These are phyloP conservation scores for Mucor irregularis DNA, from an alignment of 371 early-diverging fungal genomes.

Conservation along the genomic window DNA sequence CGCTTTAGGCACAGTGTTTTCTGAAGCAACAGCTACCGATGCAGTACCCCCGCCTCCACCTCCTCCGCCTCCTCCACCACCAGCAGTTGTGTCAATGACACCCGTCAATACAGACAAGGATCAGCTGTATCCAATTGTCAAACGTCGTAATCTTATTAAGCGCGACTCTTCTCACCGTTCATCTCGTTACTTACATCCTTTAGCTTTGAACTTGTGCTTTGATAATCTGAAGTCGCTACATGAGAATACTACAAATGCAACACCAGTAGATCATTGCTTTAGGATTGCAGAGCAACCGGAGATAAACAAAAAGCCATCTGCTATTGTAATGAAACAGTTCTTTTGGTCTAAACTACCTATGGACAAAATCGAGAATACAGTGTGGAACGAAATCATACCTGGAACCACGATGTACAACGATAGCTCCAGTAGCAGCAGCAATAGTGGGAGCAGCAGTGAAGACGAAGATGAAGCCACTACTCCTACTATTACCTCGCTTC, in stretches of 20 bases:
- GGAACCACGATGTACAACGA: constrained; percentile 8
- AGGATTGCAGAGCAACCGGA: neutral
- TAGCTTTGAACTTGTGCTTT: constrained; percentile 46
- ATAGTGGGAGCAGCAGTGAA: constrained; percentile 18
- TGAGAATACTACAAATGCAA: constrained; percentile 20
- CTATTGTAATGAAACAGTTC: constrained; percentile 44
- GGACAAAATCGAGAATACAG: constrained; percentile 55
- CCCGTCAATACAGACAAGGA: neutral
- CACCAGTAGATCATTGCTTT: neutral
- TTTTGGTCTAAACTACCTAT: constrained; percentile 64
- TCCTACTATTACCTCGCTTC: neutral
- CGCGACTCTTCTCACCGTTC: constrained; percentile 20
- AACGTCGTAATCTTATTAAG: constrained; percentile 6
- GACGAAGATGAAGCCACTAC: constrained; percentile 16
- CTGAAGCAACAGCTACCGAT: neutral
- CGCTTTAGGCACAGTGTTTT: constrained; percentile 26
- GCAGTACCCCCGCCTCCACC: constrained; percentile 24
- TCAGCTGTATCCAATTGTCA: neutral
- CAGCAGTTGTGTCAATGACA: constrained; percentile 16
- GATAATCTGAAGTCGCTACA: constrained; percentile 42
- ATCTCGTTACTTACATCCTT: constrained; percentile 45
- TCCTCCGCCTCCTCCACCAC: constrained; percentile 38
- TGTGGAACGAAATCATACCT: constrained; percentile 57
- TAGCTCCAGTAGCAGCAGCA: constrained; percentile 23
- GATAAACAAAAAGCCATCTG: neutral